Percentiles rank a stretch among this genome's conserved stretches.
Evolutionary conservation across 1,139 yeast genomes (phyloP).

Genomic region (Pichia sp.): DNA sequence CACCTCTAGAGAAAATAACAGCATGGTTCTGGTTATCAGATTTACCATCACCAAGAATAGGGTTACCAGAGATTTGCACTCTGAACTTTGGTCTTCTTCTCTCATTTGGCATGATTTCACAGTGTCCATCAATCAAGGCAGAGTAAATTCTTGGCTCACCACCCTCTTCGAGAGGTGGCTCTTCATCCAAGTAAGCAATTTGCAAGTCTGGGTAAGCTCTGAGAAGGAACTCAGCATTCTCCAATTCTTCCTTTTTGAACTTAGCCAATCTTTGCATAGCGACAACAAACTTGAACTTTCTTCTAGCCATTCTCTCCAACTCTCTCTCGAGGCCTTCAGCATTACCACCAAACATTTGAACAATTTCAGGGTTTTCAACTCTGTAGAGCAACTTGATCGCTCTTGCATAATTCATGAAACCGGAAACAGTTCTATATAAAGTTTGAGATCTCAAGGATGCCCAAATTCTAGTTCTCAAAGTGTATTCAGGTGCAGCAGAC

Average conservation of each 20-base stretch:
- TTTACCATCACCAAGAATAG: slow-evolving; percentile 99
- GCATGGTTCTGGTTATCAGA: slow-evolving; percentile 99
- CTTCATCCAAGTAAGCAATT: slow-evolving; percentile 97
- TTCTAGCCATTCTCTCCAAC: slow-evolving; percentile 97
- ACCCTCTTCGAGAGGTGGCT: slow-evolving; percentile 71
- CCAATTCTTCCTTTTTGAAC: slow-evolving; percentile 95
- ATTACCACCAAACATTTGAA: slow-evolving; percentile 74
- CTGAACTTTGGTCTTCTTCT: slow-evolving; percentile 98
- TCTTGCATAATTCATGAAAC: slow-evolving; percentile 50
- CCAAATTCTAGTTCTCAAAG: slow-evolving; percentile 49
- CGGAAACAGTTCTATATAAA: slow-evolving; percentile 46
- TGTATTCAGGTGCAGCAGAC: slow-evolving; percentile 47
- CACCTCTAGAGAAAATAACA: slow-evolving; percentile 96
- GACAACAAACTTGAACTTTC: slow-evolving; percentile 95
- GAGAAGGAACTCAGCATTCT: slow-evolving; percentile 93
- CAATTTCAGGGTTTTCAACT: slow-evolving; percentile 98
- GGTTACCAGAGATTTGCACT: slow-evolving; percentile 96
- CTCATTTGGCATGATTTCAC: slow-evolving; percentile 96
- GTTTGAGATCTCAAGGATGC: slow-evolving; percentile 53
- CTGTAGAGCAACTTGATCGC: slow-evolving; percentile 95
- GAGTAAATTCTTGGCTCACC: slow-evolving; percentile 98
- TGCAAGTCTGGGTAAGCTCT: slow-evolving; percentile 99
- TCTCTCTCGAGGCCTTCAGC: slow-evolving; percentile 94
- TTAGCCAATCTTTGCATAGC: slow-evolving; percentile 98
- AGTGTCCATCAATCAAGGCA: slow-evolving; percentile 96